Evolutionary conservation across 129 eudicot genomes (phyloP).

Genomic region (Logfia minima): DNA sequence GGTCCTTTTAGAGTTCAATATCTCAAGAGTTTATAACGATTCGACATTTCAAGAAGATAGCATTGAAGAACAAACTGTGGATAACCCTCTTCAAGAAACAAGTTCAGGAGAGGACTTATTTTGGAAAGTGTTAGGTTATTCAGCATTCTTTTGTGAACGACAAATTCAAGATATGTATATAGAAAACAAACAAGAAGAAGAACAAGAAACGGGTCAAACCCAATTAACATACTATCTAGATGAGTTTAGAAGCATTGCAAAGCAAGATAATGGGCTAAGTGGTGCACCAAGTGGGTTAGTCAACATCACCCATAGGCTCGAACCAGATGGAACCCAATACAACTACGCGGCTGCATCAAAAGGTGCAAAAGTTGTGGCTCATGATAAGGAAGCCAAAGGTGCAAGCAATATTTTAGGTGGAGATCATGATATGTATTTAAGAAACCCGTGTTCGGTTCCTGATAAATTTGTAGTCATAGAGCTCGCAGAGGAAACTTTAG

Average conservation of each 20-base stretch:
- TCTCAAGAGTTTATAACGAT: conserved; percentile 37
- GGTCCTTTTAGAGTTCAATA: conserved; percentile 37
- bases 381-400: conserved; percentile 88
- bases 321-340: conserved; percentile 88
- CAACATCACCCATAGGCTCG: conserved; percentile 89
- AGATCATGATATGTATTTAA: conserved; percentile 86
- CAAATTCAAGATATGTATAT: conserved; percentile 31
- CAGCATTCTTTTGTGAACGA: conserved; percentile 39
- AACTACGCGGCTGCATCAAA: conserved; percentile 83
- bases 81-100: conserved; percentile 30
- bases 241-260: conserved; percentile 46
- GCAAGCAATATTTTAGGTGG: conserved; percentile 70
- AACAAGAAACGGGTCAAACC: conserved; percentile 35
- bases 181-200: conserved; percentile 32
- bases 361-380: conserved; percentile 91
- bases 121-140: conserved; percentile 47
- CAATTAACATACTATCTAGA: conserved; percentile 48
- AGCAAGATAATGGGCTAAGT: conserved; percentile 29
- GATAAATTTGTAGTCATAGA: conserved; percentile 78
- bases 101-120: conserved; percentile 39
- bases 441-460: conserved; percentile 85
- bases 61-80: conserved; percentile 25
- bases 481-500: conserved; percentile 83
- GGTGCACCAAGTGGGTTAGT: conserved; percentile 37
- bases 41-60: conserved; percentile 16